Conservation (phyloP, 108 stramenopile genomes). For the Poteriospumella lacustris region DNA sequence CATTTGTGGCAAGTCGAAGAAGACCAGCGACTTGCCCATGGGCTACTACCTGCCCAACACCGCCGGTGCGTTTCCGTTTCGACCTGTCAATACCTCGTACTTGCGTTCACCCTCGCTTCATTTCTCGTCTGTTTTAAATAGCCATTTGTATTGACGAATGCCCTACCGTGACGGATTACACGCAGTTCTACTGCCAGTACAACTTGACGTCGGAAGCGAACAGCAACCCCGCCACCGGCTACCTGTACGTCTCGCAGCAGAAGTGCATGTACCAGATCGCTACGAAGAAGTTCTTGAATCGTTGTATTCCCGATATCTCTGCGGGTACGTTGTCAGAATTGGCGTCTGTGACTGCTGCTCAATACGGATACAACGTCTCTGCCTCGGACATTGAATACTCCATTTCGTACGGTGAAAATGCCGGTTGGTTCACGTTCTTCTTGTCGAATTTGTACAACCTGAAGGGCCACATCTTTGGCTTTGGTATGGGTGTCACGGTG, state of each 20-base stretch:
- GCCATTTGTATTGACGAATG: background rate
- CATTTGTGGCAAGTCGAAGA: constrained; percentile 55
- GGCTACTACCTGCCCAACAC: background rate
- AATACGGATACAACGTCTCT: too few relatives aligned
- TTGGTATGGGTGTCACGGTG: background rate
- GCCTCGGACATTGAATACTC: too few relatives aligned
- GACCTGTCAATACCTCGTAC: background rate
- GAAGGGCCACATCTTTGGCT: background rate
- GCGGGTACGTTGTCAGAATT: background rate
- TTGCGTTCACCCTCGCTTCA: too few relatives aligned
- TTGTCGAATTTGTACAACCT: background rate
- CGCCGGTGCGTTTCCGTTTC: too few relatives aligned
- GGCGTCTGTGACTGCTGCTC: too few relatives aligned
- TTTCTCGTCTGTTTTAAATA: background rate
- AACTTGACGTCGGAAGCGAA: background rate
- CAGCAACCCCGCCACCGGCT: background rate
- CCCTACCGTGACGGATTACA: background rate
- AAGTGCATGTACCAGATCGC: constrained; percentile 5
- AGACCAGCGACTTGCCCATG: too few relatives aligned
- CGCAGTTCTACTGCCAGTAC: background rate
- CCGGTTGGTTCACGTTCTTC: too few relatives aligned
- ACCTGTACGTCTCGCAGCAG: background rate
- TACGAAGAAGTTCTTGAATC: background rate
- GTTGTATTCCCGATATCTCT: background rate
- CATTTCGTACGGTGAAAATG: too few relatives aligned